A percentile compares a stretch with the other conserved stretches of the same genome.
phyloP scores from a whole-genome alignment of 2,329 filamentous ascomycete genomes.

The Aureobasidium sp. region DNA sequence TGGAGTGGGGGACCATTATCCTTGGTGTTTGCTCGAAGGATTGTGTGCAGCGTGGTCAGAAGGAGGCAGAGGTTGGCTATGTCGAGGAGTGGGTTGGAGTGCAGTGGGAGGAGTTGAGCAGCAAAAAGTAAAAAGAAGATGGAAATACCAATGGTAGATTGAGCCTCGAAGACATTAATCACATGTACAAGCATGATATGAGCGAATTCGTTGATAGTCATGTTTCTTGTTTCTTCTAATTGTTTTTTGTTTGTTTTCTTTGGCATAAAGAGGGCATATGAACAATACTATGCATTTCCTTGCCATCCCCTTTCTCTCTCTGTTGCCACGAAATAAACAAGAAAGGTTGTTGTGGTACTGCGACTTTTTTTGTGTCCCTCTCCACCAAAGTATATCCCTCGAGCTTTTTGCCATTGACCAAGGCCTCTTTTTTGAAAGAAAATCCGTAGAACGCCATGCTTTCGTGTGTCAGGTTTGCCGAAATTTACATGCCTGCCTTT shows the following conservation, averaged over 20 bases:
- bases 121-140: slow-evolving; percentile 13
- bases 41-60: slow-evolving; percentile 57
- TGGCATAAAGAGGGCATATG: neutral
- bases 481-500: neutral
- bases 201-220: neutral
- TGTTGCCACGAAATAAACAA: neutral
- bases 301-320: neutral
- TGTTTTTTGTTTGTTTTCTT: neutral
- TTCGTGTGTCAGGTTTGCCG: slow-evolving; percentile 11
- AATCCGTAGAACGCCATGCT: slow-evolving; percentile 16
- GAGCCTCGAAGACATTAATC: neutral
- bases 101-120: slow-evolving; percentile 78
- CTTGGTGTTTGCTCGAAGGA: slow-evolving; percentile 77
- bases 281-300: neutral
- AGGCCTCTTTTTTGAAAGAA: neutral
- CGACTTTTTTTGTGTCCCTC: neutral
- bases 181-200: neutral
- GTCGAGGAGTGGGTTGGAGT: slow-evolving; percentile 96
- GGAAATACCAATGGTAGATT: neutral
- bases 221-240: neutral
- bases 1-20: slow-evolving; percentile 97
- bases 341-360: neutral
- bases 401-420: neutral
- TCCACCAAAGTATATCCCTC: neutral
- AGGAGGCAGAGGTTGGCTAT: slow-evolving; percentile 63